These are phyloP conservation scores for Ascochyta lentis DNA, from an alignment of 2,329 filamentous ascomycete genomes.

Conservation along the genomic window DNA sequence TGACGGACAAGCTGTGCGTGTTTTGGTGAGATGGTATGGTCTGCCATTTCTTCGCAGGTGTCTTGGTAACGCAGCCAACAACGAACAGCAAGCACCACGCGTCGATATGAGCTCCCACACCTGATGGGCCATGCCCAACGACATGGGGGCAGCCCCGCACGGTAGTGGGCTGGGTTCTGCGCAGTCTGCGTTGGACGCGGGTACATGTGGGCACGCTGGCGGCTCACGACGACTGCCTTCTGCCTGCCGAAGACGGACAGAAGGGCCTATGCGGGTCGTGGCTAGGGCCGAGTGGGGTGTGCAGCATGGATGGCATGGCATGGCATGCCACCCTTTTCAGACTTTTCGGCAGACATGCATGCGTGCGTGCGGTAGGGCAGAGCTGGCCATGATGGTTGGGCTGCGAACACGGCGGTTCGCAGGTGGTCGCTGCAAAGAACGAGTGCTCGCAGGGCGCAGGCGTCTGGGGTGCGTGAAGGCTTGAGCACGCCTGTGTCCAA, in stretches of 20 bases:
- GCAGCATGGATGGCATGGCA: slow-evolving; percentile 17
- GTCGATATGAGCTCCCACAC: neutral
- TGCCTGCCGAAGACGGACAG: slow-evolving; percentile 29
- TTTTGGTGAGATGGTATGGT: neutral
- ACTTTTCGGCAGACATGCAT: slow-evolving; percentile 28
- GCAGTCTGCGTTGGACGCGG: slow-evolving; percentile 20
- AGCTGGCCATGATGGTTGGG: slow-evolving; percentile 7
- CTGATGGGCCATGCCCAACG: slow-evolving; percentile 1
- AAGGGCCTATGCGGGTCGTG: slow-evolving; percentile 25
- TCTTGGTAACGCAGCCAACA: no score
- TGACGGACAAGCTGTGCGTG: neutral
- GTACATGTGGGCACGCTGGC: slow-evolving; percentile 30
- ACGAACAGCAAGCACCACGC: neutral
- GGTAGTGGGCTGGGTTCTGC: slow-evolving; percentile 8
- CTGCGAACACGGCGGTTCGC: slow-evolving; percentile 33
- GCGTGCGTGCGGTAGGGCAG: slow-evolving; percentile 9
- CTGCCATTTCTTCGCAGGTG: neutral
- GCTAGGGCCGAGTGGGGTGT: slow-evolving; percentile 31
- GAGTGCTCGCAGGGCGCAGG: slow-evolving; percentile 6
- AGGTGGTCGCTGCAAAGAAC: slow-evolving; percentile 18
- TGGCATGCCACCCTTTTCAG: slow-evolving; percentile 31
- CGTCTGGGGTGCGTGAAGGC: slow-evolving; percentile 1
- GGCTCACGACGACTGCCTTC: slow-evolving; percentile 12
- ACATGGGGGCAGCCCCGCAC: slow-evolving; percentile 21
- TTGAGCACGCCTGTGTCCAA: slow-evolving; percentile 6